Evolutionary conservation across 139 green algal species (phyloP), one percentile per base, ranked within the genome.

Genomic region (Micractinium sp.): DNA sequence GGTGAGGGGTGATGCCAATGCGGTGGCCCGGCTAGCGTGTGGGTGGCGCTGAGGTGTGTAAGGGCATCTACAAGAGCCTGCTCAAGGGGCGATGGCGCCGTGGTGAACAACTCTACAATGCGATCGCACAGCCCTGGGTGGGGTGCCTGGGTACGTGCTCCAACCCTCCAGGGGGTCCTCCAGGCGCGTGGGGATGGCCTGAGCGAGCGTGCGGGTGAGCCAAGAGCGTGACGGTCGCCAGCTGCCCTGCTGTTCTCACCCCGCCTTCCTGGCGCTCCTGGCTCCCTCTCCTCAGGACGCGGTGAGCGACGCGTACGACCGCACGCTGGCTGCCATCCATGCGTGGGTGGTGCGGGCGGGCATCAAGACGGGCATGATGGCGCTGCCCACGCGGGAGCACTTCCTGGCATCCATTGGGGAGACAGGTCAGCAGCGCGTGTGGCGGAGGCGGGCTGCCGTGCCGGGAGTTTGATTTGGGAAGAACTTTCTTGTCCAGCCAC

Each of bases 321-420:
- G 39, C 23, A 91, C 94, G 1, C 87, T 96, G 79, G 91, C 93
- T 29, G 87, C 86, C 31, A 93, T 95, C 3, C 94, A 96, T 87
- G 94, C 90, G 0, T 93, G 84, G 90, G 87, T 96, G 39, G 93
- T 96, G 47, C 88, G 91, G 22, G 91, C 90, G 25, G 94, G 92
- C 78, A 93, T 96, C 47, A 92, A 94, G 84, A 89, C 94, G 7
- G 92, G 93, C 86, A 94, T 96, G 91, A 89, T 95, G 78, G 94
- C 91, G n/a, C 85, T 96, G 69, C 94, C 94, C 25, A 91, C 82
- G 38, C 81, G 92, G 18, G 93, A 94, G 56, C 38, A 85, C 38
- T 96, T 96, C 85, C 75, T 96, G 25, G 31, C 84, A 14, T 92
- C 87, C 66, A 93, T 96, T 60, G 93, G 92, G 41, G 92, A 95